Evolutionary conservation across 139 green algal genomes (phyloP), one percentile per base, ranked within the genome.

Genomic region (Closterium sp.): DNA sequence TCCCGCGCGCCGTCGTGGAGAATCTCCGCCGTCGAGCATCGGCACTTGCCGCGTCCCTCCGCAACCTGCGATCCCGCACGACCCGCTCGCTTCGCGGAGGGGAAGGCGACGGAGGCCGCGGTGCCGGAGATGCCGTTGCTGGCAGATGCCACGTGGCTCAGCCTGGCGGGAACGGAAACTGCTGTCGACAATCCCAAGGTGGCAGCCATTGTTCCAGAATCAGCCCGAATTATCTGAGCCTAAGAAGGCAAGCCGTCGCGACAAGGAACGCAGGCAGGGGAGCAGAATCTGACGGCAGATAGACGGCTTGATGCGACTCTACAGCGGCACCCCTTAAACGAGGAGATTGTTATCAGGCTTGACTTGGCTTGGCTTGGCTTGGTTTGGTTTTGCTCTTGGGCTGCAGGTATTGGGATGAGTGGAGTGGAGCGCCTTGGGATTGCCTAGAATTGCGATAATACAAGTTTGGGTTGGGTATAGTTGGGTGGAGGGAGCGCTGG

Each of bases 1-100:
- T 90, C 87, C 25, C 83, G 83, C 83, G 83, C 83, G 55, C 55
- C 55, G 55, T 76, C 55, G 55, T 76, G 55, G 55, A 76, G 55
- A 76, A 76, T 76, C 12, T 76, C 55, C 55, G 55, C 55, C 55
- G 55, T 76, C 55, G 55, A 76, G 55, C 55, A 76, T 76, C 55
- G 55, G 55, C 55, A 76, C 4, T 76, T 76, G 16, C 55, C 55
- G 55, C 55, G 55, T 19, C 55, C 55, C 55, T 76, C 55, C 55
- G 12, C 55, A 16, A 76, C 55, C 16, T 12, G 23, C 55, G 55
- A 76, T 76, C 55, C 55, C 55, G 55, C 55, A 76, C 55, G 55
- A 28, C 2, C 4, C 55, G 55, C 55, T 28, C 12, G 55, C 55
- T 4, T 76, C 55, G 55, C 55, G 55, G 55, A 76, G 55, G 55